phyloP scores from a whole-genome alignment of 176 grass and related monocot genomes.

The Cenchrus fungigraminus region DNA sequence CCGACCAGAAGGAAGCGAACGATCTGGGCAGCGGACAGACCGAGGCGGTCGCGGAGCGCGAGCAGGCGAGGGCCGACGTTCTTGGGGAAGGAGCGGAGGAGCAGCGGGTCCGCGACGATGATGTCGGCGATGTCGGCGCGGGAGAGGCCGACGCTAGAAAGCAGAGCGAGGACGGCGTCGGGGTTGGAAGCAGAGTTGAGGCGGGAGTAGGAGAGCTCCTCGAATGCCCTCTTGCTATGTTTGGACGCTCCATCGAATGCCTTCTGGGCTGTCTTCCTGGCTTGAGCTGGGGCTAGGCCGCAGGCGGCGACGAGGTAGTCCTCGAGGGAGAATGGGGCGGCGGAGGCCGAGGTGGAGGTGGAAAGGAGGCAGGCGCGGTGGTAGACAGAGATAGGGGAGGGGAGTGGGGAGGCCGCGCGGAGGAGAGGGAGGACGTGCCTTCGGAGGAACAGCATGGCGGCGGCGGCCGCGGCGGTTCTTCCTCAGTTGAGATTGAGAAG shows the following conservation, averaged over 20 bases:
- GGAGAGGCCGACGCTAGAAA: constrained; percentile 26
- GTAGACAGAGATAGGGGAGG: not conserved
- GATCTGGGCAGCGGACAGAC: constrained; percentile 35
- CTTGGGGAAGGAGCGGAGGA: constrained; percentile 10
- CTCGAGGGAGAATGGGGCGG: constrained; percentile 39
- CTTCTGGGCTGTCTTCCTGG: not conserved
- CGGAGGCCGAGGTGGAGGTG: not conserved
- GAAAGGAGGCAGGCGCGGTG: not conserved
- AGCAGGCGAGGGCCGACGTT: constrained; percentile 25
- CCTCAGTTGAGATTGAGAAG: no score
- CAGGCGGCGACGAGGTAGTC: constrained; percentile 52
- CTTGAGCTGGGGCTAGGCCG: constrained; percentile 34
- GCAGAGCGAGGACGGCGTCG: no score
- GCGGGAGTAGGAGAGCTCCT: no score
- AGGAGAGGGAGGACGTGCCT: constrained; percentile 8
- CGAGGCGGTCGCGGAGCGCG: constrained; percentile 9
- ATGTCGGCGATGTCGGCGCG: constrained; percentile 21
- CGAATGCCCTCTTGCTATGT: no score
- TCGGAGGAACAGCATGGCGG: constrained; percentile 11
- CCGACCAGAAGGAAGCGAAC: constrained; percentile 14
- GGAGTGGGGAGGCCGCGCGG: not conserved
- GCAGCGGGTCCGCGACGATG: constrained; percentile 16
- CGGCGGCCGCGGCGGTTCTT: not conserved
- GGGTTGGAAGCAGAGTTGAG: no score
- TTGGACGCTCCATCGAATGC: not conserved